phyloP scores from a whole-genome alignment of 2,329 filamentous ascomycete genomes.

The Parastagonospora avenae region DNA sequence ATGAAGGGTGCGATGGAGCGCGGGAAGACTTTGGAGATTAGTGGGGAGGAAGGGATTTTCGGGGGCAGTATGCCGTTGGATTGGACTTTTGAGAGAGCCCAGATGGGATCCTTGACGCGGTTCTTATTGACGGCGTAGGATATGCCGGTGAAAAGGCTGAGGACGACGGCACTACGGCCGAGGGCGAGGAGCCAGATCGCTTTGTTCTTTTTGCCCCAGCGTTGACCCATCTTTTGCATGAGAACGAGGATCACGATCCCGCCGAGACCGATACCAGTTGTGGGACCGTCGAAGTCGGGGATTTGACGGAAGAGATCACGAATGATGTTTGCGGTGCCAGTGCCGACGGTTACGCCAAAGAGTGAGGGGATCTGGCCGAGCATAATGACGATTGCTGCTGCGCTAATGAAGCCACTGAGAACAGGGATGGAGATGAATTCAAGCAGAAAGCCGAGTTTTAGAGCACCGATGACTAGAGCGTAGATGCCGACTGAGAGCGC shows the following conservation, averaged over 20 bases:
- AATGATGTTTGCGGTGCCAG: constrained; percentile 62
- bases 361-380: constrained; percentile 68
- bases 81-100: constrained; percentile 62
- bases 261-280: constrained; percentile 64
- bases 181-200: constrained; percentile 64
- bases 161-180: constrained; percentile 64
- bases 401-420: constrained; percentile 68
- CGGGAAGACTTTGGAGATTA: constrained; percentile 60
- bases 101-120: constrained; percentile 55
- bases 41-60: constrained; percentile 51
- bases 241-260: constrained; percentile 61
- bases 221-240: constrained; percentile 63
- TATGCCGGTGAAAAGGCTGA: constrained; percentile 67
- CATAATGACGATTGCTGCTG: constrained; percentile 68
- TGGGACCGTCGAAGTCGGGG: constrained; percentile 62
- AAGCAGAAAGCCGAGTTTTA: constrained; percentile 68
- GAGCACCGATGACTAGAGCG: constrained; percentile 62
- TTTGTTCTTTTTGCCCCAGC: constrained; percentile 64
- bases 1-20: constrained; percentile 66
- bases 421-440: constrained; percentile 70
- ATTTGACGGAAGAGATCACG: constrained; percentile 63
- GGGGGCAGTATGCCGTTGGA: constrained; percentile 61
- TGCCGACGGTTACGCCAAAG: constrained; percentile 59
- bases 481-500: constrained; percentile 69
- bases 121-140: constrained; percentile 66